Evolutionary conservation across 106 monocot genomes (phyloP), one percentile per base, ranked within the genome.

Genomic region (Dactylorhiza incarnata): DNA sequence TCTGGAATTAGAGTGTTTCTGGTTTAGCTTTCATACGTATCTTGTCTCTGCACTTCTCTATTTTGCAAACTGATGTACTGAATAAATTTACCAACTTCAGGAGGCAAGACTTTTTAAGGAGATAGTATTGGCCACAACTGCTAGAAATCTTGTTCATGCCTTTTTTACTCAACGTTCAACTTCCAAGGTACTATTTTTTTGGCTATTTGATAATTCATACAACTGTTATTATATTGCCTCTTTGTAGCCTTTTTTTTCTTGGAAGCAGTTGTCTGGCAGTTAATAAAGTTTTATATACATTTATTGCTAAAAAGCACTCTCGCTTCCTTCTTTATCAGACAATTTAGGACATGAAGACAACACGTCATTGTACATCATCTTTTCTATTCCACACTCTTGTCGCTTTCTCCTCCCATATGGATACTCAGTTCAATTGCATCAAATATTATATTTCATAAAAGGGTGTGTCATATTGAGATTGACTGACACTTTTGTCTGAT

Each of bases 151-250:
- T 8, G 89, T 97, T 48, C 92, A 97, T 86, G 83, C 80, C 4
- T 97, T 97, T 71, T 94, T 97, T 78, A 71, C 96, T 19, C 89
- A 97, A 66, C 88, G 96, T 73, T 76, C 87, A 58, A 89, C 89
- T 76, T 89, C 93, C 58, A 97, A 97, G 96, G 96, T 97, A 86
- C 71, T 52, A 56, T 76, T 49, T 75, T 25, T 16, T 74, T 58
- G 68, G 16, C 44, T 29, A 15, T 26, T 62, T 53, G 5, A 6
- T 7, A 59, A 37, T 49, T 71, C 46, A 9, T 49, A 22, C 17
- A 16, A 53, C 23, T 48, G 9, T 29, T 6, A 66, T 66, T 66
- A 37, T 9, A 37, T 62, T 24, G 0, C 66, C n/a, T 37, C 29
- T 23, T 66, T 13, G 66, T 6, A 23, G 6, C 26, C 12, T 66